These are phyloP conservation scores for Talaromyces sp. DNA, from an alignment of 2,329 filamentous ascomycete species.

Conservation along the genomic window DNA sequence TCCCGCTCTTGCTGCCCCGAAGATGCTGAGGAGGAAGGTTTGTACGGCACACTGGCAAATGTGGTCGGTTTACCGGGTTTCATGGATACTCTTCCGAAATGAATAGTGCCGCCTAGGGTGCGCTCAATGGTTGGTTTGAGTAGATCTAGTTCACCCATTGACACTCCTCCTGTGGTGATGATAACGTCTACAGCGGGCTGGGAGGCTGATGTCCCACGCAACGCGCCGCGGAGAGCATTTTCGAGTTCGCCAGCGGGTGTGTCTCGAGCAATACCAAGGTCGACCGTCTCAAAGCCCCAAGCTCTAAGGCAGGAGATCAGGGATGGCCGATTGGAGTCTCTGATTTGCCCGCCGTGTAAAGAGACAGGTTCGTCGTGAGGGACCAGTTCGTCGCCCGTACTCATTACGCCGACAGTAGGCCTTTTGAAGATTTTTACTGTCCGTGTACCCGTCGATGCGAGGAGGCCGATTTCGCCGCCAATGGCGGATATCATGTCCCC, in stretches of 20 bases:
- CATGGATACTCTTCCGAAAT: slow-evolving; percentile 95
- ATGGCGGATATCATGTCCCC: slow-evolving; percentile 82
- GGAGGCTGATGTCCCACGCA: slow-evolving; percentile 55
- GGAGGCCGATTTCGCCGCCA: slow-evolving; percentile 85
- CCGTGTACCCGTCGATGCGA: slow-evolving; percentile 77
- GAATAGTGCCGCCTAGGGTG: slow-evolving; percentile 82
- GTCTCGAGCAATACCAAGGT: slow-evolving; percentile 73
- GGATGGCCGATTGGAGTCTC: slow-evolving; percentile 89
- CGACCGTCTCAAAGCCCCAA: slow-evolving; percentile 74
- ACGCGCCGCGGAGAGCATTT: slow-evolving; percentile 68
- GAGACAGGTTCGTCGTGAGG: slow-evolving; percentile 62
- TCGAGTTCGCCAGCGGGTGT: slow-evolving; percentile 68
- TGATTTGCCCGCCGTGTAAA: slow-evolving; percentile 76
- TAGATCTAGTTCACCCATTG: slow-evolving; percentile 96
- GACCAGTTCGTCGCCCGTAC: slow-evolving; percentile 93
- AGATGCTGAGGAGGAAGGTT: slow-evolving; percentile 40
- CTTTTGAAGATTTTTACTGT: slow-evolving; percentile 71
- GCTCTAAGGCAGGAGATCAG: slow-evolving; percentile 73
- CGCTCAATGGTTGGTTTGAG: slow-evolving; percentile 95
- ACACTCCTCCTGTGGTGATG: slow-evolving; percentile 90
- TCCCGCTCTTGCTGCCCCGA: slow-evolving; percentile 54
- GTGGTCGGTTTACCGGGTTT: slow-evolving; percentile 98
- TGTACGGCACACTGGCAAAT: slow-evolving; percentile 80
- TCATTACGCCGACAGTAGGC: slow-evolving; percentile 81
- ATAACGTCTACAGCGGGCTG: slow-evolving; percentile 65